Conservation (phyloP, 345 rosid genomes). For the Brassica nigra region DNA sequence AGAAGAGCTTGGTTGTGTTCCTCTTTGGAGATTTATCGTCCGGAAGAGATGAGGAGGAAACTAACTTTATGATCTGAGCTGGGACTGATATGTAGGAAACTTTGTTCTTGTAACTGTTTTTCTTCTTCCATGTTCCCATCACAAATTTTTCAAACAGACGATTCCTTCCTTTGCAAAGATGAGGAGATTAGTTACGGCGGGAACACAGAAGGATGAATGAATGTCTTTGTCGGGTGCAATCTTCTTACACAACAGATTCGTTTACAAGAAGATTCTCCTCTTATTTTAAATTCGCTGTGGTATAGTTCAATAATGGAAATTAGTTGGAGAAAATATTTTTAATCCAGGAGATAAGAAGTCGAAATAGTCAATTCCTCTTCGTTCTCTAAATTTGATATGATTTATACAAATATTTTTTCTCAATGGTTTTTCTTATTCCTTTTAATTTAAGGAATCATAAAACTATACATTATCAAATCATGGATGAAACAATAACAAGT, state of each 20-base stretch:
- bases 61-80: constrained; percentile 54
- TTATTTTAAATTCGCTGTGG: background rate
- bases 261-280: background rate
- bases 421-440: too few relatives aligned
- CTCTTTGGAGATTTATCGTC: constrained; percentile 42
- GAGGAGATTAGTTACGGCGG: constrained; percentile 32
- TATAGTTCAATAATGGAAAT: background rate
- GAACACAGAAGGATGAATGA: constrained; percentile 13
- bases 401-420: too few relatives aligned
- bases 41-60: constrained; percentile 62
- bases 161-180: background rate
- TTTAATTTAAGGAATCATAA: too few relatives aligned
- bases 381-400: too few relatives aligned
- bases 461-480: too few relatives aligned
- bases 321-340: constrained; percentile 22
- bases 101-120: constrained; percentile 42
- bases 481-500: too few relatives aligned
- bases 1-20: constrained; percentile 30
- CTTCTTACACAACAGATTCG: background rate
- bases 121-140: constrained; percentile 52
- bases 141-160: background rate
- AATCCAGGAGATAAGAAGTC: background rate
- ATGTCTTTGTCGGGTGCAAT: background rate
- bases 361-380: too few relatives aligned
- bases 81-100: constrained; percentile 59